Base-by-base conservation (phyloP, 2,329 filamentous ascomycete species). In the Penicillium sumatraense region DNA sequence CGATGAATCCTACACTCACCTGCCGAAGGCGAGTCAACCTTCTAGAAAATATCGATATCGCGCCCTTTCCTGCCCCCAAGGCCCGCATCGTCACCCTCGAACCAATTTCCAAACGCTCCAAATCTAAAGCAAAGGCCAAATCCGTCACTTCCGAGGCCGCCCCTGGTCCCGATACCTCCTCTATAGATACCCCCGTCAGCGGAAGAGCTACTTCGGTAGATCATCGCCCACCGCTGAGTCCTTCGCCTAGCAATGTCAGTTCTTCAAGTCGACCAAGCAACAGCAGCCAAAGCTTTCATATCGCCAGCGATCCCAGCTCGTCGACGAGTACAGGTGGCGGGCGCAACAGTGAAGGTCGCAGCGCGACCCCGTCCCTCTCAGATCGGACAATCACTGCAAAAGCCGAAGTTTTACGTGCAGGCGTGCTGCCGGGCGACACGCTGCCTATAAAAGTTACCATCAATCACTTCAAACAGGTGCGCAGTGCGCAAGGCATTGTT, bases 401-500 rank as follows among this genome's bases (percentile, higher is more conserved):
- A 0, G 86, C 96, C 50, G 91, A 96, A 70, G 79, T 96, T 20
- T 79, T 90, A 27, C 90, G 89, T 69, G 89, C 90, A 11, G 95
- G 93, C 16, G 96, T 89, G 69, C 79, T 98, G 13, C 88, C 92
- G 0, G 95, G 95, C 14, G 95, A 98, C 65, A 85, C 84, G 21
- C 81, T 98, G 40, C 87, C 90, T 0, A 83, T 98, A 51, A 89
- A 86, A 65, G 87, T 98, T 49, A 86, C 84, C 0, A 87, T 99
- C 56, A 89, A 91, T 60, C 95, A 98, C 71, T 93, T 89, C 56
- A 96, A 96, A 72, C 84, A 87, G 54, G 86, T 98, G 68, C 91
- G 93, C 77, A 98, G 92, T 70, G 83, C 96, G 76, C 90, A 93
- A 64, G 93, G 95, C 7, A 89, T 98, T 45, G 95, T 98, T 57